Evolutionary conservation across 164 flowering plant genomes (phyloP).

Genomic region (Liriodendron chinense): DNA sequence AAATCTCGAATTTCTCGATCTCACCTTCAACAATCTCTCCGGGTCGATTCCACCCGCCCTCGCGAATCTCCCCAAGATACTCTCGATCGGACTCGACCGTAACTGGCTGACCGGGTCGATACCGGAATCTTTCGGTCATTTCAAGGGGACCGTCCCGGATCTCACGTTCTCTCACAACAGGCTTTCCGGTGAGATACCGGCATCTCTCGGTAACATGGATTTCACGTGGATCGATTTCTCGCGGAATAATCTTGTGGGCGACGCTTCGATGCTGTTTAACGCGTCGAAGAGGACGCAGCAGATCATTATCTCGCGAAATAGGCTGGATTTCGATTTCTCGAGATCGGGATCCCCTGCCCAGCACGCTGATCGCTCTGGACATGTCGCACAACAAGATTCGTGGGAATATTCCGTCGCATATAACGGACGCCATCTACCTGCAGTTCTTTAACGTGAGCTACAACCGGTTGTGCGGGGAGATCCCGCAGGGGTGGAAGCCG

Average conservation of each 20-base stretch:
- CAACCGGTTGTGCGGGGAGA: constrained; percentile 29
- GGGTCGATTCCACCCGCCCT: constrained; percentile 55
- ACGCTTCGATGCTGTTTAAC: constrained; percentile 43
- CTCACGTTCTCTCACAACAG: constrained; percentile 59
- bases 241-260: constrained; percentile 41
- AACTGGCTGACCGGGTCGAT: constrained; percentile 62
- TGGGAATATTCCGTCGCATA: constrained; percentile 40
- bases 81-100: constrained; percentile 32
- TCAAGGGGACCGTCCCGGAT: constrained; percentile 11
- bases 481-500: neutral
- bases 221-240: constrained; percentile 41
- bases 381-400: constrained; percentile 46
- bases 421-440: constrained; percentile 15
- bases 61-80: constrained; percentile 21
- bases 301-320: constrained; percentile 47
- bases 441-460: constrained; percentile 33
- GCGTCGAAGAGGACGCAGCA: constrained; percentile 24
- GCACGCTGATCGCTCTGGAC: constrained; percentile 32
- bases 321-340: constrained; percentile 54
- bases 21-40: constrained; percentile 52
- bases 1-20: constrained; percentile 33
- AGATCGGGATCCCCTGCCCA: constrained; percentile 34
- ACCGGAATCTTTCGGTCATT: constrained; percentile 31
- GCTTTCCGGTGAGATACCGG: constrained; percentile 58
- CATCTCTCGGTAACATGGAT: constrained; percentile 32